Base-by-base conservation (phyloP, 352 stramenopile genomes). In the Aphanomyces stellatus region DNA sequence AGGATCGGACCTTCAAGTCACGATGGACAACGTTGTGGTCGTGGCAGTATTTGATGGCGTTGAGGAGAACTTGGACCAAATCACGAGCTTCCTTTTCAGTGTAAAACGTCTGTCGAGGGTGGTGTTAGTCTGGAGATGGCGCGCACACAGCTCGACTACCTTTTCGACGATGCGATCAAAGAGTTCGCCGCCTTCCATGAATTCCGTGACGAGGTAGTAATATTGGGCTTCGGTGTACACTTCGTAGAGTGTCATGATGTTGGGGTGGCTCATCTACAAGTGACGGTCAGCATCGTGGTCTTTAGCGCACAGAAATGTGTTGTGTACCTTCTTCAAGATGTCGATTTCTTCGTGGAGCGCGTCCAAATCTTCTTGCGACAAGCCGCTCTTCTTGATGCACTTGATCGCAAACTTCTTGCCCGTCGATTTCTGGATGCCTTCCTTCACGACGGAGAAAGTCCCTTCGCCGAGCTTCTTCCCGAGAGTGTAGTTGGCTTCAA, bases 131-230 rank as follows among this genome's bases (percentile, higher is more conserved):
- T n/a, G n/a, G n/a, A n/a, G n/a, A n/a, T n/a, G n/a, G n/a, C n/a
- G n/a, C n/a, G n/a, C 37, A 30, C 40, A 11, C 28, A 67, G 15
- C 2, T 3, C 10, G 0, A 15, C 22, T 53, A 90, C 84, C 76
- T 93, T 93, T 57, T 93, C 79, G 15, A 93, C 85, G 10, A 93
- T 93, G 56, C 85, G 85, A 31, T 92, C 86, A 62, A 94, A 93
- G 13, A 92, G 80, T 65, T 93, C 85, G 22, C 93, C 92, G 27
- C 96, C 96, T 35, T 87, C 88, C 81, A 98, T 98, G 53, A 97
- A 92, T 76, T 99, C 95, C 37, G 97, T 98, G 4, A 99, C 95
- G 53, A 99, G 80, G 76, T 99, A 99, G 77, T 97, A 99, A 70
- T 97, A 88, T 49, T 98, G 93, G 0, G 87, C 80, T 51, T 97